Evolutionary conservation across 1,284 basidiomycete genomes (phyloP), one percentile per base, ranked within the genome.

Genomic region (Cutaneotrichosporon curvatum): DNA sequence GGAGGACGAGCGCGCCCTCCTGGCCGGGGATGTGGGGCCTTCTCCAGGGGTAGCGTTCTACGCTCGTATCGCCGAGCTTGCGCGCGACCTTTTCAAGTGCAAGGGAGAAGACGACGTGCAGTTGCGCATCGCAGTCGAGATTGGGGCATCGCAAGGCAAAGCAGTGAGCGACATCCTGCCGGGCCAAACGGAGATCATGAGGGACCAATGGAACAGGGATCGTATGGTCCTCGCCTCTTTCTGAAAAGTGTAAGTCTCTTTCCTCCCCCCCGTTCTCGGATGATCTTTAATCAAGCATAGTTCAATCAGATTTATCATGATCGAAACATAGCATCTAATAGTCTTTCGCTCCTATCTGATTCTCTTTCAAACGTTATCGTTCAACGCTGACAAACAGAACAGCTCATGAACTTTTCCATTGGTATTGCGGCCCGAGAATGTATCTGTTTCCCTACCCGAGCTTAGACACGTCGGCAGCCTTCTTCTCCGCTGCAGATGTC

Each of bases 301-400:
- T 88, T 88, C 85, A 88, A 84, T 82, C 85, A 82, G 85, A 88
- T 56, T 43, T 61, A 56, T 83, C 73, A 65, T 72, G 73, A 72
- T 87, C 84, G 84, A 81, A 81, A 78, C 75, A 40, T 31, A 37
- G 35, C 81, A 85, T 84, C 83, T 81, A 28, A 28, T 28, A 72
- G 85, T 88, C 84, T 87, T 87, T 86, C 84, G 85, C 84, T 85
- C 83, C 83, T 85, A 84, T 87, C 85, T 89, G 84, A 89, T 71
- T 57, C 60, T 28, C 12, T 28, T 28, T 28, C 25, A 7, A 12
- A 7, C 25, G 25, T 28, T 12, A 7, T 28, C 25, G 25, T 28
- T 28, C 25, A 28, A 12, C 25, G 25, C 40, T 41, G 40, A 35
- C 41, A 8, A 9, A 9, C 8, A 14, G 9, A 14, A 11, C 15